Evolutionary conservation across 192 early-diverging fungal genomes (phyloP), one percentile per base, ranked within the genome.

Genomic region (Umbelopsis ramanniana): DNA sequence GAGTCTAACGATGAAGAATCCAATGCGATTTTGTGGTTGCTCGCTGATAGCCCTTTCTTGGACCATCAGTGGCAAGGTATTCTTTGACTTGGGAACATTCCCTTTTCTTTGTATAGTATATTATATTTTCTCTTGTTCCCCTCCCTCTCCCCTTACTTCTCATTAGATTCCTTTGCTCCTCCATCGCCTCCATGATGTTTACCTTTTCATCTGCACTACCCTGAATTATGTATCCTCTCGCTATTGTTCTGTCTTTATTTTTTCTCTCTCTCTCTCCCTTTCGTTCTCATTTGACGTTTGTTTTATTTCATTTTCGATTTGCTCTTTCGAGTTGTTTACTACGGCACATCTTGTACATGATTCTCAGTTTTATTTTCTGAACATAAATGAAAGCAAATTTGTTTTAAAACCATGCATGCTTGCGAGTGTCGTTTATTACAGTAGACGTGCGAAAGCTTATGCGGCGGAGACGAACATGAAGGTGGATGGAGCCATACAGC

Each of bases 361-460:
- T 63, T 63, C 57, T 63, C 57, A 63, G 57, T 63, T 63, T 63
- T 63, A 37, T 63, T 26, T 63, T 63, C 57, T 63, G 57, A 63
- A 63, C 57, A 63, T 63, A 63, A 63, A 63, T 63, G 57, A 63
- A 63, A 63, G 57, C 57, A 63, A 63, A 63, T 63, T 63, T 63
- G 57, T 35, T 63, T 63, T 37, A 37, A 37, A 63, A 37, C 8
- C 8, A 24, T 9, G n/a, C n/a, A n/a, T n/a, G n/a, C n/a, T n/a
- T n/a, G n/a, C n/a, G n/a, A n/a, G n/a, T n/a, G n/a, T n/a, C n/a
- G n/a, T n/a, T n/a, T n/a, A 29, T 29, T 29, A 3, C 29, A 29
- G 29, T 29, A 29, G 29, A 3, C 29, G 1, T 29, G 29, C 29
- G 1, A 29, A 29, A 29, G 1, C 29, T 1, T 29, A 29, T 29